phyloP scores from a whole-genome alignment of 129 eudicot species.

The Tagetes erecta region DNA sequence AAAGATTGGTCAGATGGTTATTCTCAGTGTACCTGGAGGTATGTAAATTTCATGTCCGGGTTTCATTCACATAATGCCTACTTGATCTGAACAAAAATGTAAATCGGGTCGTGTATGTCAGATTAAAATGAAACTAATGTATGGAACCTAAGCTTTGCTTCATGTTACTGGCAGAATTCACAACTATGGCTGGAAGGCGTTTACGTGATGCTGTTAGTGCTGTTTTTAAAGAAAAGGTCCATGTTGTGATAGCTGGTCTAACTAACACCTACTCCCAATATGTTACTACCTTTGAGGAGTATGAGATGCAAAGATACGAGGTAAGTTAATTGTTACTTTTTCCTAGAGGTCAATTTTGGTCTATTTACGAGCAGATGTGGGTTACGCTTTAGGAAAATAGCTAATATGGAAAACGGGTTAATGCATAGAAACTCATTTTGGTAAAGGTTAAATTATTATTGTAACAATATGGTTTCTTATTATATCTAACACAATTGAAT shows the following conservation, averaged over 20 bases:
- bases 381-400: neutral
- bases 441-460: neutral
- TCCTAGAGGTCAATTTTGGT: neutral
- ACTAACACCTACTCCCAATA: constrained; percentile 96
- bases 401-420: neutral
- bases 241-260: constrained; percentile 89
- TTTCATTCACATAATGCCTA: constrained; percentile 10
- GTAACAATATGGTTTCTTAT: neutral
- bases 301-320: constrained; percentile 89
- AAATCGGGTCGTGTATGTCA: neutral
- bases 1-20: constrained; percentile 89
- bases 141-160: constrained; percentile 1
- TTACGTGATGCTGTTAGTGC: constrained; percentile 88
- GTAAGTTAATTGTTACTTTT: constrained; percentile 39
- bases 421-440: neutral
- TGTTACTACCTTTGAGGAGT: constrained; percentile 89
- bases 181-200: constrained; percentile 99
- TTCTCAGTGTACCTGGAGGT: constrained; percentile 99
- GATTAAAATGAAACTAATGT: neutral
- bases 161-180: constrained; percentile 68
- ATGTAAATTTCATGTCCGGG: constrained; percentile 10
- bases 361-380: neutral
- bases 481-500: neutral
- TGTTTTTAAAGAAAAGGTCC: constrained; percentile 64
- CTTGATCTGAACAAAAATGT: constrained; percentile 1